Evolutionary conservation across 352 stramenopile species (phyloP).

Genomic region (Phytophthora cajani): DNA sequence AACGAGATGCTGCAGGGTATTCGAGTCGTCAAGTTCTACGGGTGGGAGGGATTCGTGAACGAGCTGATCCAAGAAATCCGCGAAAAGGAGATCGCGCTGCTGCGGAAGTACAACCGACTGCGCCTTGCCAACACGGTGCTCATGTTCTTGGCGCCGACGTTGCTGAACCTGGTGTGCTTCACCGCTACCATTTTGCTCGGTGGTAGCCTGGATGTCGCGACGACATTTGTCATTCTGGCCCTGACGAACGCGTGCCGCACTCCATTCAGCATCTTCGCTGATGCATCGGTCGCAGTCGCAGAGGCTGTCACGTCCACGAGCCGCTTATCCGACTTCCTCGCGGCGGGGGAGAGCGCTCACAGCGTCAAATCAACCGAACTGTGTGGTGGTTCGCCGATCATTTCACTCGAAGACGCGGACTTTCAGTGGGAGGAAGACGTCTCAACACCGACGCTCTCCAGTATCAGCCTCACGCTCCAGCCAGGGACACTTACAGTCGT

Average conservation of each 20-base stretch:
- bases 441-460: slow-evolving; percentile 2
- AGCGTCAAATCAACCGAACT: neutral
- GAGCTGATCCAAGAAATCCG: slow-evolving; percentile 40
- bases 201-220: slow-evolving; percentile 89
- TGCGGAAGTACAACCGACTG: slow-evolving; percentile 39
- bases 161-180: slow-evolving; percentile 89
- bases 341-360: slow-evolving; percentile 1
- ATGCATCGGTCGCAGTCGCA: slow-evolving; percentile 47
- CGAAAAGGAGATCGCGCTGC: slow-evolving; percentile 36
- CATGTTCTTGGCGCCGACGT: slow-evolving; percentile 47
- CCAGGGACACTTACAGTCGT: slow-evolving; percentile 56
- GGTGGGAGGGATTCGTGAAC: slow-evolving; percentile 57
- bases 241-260: slow-evolving; percentile 68
- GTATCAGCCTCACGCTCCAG: slow-evolving; percentile 61
- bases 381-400: neutral
- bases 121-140: slow-evolving; percentile 60
- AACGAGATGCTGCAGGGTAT: slow-evolving; percentile 92
- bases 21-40: slow-evolving; percentile 89
- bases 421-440: slow-evolving; percentile 20
- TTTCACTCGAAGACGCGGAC: slow-evolving; percentile 18
- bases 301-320: slow-evolving; percentile 45
- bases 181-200: slow-evolving; percentile 62
- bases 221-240: slow-evolving; percentile 93
- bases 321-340: slow-evolving; percentile 18
- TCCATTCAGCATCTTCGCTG: slow-evolving; percentile 55